A percentile compares a stretch with the other conserved stretches of the same genome.
Conservation (phyloP, 1,284 basidiomycete species). For the Microbotryum intermedium region DNA sequence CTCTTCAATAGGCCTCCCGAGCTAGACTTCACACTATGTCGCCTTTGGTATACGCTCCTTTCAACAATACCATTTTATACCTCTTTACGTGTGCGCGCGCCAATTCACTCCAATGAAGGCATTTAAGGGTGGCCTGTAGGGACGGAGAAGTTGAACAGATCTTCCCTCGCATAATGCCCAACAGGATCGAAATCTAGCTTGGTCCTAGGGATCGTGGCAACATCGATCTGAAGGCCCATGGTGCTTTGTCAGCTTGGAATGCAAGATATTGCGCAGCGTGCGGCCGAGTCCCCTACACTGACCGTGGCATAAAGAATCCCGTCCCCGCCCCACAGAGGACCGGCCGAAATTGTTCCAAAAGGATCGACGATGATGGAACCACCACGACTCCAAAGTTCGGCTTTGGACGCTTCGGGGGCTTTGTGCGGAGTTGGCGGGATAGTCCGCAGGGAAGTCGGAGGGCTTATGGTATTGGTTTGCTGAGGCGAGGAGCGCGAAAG, state of each 20-base stretch:
- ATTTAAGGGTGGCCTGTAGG: no score
- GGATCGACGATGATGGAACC: slow-evolving; percentile 62
- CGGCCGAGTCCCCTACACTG: neutral
- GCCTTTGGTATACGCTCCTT: no score
- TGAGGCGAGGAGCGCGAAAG: slow-evolving; percentile 39
- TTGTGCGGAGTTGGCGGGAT: slow-evolving; percentile 13
- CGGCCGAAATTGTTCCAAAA: slow-evolving; percentile 57
- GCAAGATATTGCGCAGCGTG: no score
- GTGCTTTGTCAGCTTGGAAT: no score
- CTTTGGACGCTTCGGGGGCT: neutral
- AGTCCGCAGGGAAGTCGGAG: slow-evolving; percentile 31
- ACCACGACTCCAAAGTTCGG: slow-evolving; percentile 50
- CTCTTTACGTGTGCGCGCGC: no score
- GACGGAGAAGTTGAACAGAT: slow-evolving; percentile 36
- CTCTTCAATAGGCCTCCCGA: no score
- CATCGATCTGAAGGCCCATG: slow-evolving; percentile 45
- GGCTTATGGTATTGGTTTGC: slow-evolving; percentile 11
- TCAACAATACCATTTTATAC: no score
- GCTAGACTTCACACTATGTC: no score
- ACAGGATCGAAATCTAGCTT: slow-evolving; percentile 63
- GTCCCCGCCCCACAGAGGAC: slow-evolving; percentile 54
- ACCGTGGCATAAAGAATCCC: slow-evolving; percentile 53
- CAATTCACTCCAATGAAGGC: no score
- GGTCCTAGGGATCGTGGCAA: slow-evolving; percentile 53
- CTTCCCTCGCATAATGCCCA: slow-evolving; percentile 60